Base-by-base conservation (phyloP, 306 rosid species). In the Echinosophora koreensis region DNA sequence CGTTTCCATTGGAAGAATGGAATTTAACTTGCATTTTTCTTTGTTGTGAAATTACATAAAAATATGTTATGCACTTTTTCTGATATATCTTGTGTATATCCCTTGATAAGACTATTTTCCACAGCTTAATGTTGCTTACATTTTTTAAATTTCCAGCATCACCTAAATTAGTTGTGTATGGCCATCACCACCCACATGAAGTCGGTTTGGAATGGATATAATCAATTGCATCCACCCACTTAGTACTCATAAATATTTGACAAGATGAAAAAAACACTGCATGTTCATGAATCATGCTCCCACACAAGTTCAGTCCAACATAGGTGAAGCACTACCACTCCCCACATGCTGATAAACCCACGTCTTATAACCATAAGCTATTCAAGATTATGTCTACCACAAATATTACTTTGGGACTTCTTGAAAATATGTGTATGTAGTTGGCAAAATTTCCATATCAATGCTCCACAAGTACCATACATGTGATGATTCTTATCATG, bases 71-170 rank as follows among this genome's bases (percentile, higher is more conserved):
- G 47, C 69, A 37, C 62, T 11, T 38, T 27, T n/a, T 69, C 46
- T 69, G 44, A 69, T 12, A 51, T 58, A 17, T 22, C 22, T n/a
- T 41, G 63, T n/a, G 54, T 17, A 55, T 71, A 55, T 38, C 50
- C 44, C 6, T 28, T 6, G 5, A 41, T 8, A 66, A 15, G 41
- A 30, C 27, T 30, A 55, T 27, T 52, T 30, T 66, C 46, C 41
- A 39, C 27, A 38, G 12, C 63, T 49, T 27, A 18, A 8, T 70
- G 41, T 32, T 47, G 69, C 39, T 38, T 54, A 9, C 8, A 49
- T 61, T 60, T 49, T 37, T 10, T 41, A 12, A 61, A n/a, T 18
- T 71, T 69, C 70, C 55, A 69, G 27, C 13, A 38, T 61, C 54
- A 50, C 38, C 58, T 62, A 22, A 51, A 28, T 71, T 62, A 13